phyloP scores from a whole-genome alignment of 176 grass and related monocot genomes.

The Coix lacrymajobi region DNA sequence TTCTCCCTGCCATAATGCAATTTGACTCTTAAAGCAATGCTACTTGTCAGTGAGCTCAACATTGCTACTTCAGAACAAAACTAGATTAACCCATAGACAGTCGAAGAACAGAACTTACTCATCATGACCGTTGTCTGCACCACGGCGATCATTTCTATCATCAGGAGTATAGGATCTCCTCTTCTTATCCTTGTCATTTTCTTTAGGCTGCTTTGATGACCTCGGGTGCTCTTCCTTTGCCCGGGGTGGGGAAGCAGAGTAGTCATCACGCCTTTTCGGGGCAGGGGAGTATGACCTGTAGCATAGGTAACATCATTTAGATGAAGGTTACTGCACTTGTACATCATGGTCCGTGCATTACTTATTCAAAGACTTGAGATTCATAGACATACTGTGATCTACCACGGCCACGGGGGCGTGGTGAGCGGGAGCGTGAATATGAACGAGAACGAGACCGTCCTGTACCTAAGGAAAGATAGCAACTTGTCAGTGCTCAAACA shows the following conservation, averaged over 20 bases:
- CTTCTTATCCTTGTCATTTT: constrained; percentile 27
- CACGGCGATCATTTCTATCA: constrained; percentile 24
- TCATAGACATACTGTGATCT: constrained; percentile 48
- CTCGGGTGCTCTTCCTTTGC: constrained; percentile 36
- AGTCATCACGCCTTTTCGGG: constrained; percentile 42
- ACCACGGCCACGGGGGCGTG: constrained; percentile 38
- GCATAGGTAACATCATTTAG: not conserved
- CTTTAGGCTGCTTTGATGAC: constrained; percentile 38
- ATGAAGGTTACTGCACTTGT: not conserved
- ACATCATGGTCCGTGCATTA: not conserved
- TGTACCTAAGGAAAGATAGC: not conserved
- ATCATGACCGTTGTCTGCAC: constrained; percentile 33
- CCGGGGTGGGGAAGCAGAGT: constrained; percentile 60
- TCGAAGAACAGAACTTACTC: constrained; percentile 39
- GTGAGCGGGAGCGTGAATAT: constrained; percentile 59
- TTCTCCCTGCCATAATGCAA: not conserved
- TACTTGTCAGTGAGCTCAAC: too few relatives aligned
- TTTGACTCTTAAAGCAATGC: not conserved
- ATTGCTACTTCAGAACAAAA: not conserved
- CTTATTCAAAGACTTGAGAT: not conserved
- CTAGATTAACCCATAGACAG: not conserved
- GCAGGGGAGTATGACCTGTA: constrained; percentile 74
- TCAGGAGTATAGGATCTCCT: constrained; percentile 36
- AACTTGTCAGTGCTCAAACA: not conserved
- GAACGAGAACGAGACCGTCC: constrained; percentile 58